These are phyloP conservation scores for Clitopilus passeckerianus DNA, from an alignment of 768 basidiomycete genomes.

Conservation along the genomic window DNA sequence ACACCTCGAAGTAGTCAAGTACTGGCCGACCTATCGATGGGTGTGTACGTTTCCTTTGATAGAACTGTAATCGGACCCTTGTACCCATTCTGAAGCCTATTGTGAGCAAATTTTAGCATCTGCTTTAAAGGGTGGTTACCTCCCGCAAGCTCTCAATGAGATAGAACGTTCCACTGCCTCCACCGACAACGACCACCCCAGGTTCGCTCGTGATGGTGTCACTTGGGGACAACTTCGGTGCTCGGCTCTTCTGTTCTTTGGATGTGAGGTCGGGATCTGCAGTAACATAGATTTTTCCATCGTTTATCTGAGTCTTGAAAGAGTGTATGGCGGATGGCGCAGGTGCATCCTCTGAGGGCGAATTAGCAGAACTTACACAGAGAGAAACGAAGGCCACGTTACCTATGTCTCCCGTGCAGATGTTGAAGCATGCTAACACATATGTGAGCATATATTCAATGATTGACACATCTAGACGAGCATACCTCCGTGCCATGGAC, in stretches of 20 bases:
- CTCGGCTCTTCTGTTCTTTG: conserved; percentile 51
- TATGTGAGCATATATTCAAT: not conserved
- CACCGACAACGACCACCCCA: conserved; percentile 82
- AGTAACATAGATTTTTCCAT: conserved; percentile 76
- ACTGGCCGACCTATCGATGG: conserved; percentile 68
- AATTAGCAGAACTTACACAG: conserved; percentile 2
- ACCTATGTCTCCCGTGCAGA: conserved; percentile 82
- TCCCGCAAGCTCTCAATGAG: conserved; percentile 79
- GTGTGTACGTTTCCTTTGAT: conserved; percentile 73
- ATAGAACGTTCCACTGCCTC: conserved; percentile 76
- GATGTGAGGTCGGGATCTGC: conserved; percentile 58
- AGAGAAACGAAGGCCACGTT: conserved; percentile 9
- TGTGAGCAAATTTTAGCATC: not conserved
- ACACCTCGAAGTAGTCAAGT: not conserved
- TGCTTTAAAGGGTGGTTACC: conserved; percentile 30
- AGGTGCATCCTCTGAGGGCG: conserved; percentile 75
- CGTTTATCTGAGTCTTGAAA: conserved; percentile 61
- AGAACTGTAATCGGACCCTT: conserved; percentile 72
- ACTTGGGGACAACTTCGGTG: not conserved
- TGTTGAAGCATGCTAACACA: conserved; percentile 75
- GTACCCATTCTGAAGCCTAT: conserved; percentile 59
- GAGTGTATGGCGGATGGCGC: conserved; percentile 77
- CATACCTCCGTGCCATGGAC: conserved; percentile 86
- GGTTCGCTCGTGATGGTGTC: conserved; percentile 41
- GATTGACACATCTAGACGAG: not conserved